Conservation (phyloP, 2,329 filamentous ascomycete species). For the Rhynchosporium agropyri region DNA sequence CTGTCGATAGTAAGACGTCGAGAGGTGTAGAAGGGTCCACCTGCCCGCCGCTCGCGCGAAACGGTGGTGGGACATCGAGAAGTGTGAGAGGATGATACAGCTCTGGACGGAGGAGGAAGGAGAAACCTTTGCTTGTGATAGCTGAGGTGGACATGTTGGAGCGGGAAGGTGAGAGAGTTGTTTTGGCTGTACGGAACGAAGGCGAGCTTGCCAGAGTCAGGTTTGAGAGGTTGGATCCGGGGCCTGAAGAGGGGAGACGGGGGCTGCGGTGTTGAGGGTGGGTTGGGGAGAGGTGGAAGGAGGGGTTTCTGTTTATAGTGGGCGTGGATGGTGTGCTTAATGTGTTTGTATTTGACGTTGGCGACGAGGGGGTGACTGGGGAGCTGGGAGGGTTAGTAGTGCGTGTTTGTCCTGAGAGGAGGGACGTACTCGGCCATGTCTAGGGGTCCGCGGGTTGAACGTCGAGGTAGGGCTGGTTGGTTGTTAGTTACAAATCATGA, state of each 20-base stretch:
- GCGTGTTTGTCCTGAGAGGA: conserved; percentile 7
- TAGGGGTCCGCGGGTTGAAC: conserved; percentile 77
- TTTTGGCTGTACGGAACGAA: conserved; percentile 34
- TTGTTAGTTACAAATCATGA: conserved; percentile 17
- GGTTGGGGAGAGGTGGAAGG: conserved; percentile 33
- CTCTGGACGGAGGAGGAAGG: conserved; percentile 76
- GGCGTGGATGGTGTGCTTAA: conserved; percentile 8
- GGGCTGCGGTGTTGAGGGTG: conserved; percentile 33
- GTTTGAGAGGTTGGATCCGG: conserved; percentile 36
- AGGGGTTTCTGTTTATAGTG: conserved; percentile 13
- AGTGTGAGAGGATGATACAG: conserved; percentile 81
- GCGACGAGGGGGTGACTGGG: conserved; percentile 25
- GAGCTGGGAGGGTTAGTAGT: conserved; percentile 23
- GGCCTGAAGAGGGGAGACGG: conserved; percentile 35
- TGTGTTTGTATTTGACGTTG: conserved; percentile 2
- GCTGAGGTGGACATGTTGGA: conserved; percentile 40
- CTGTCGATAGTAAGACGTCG: conserved; percentile 65
- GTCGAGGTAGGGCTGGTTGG: conserved; percentile 51
- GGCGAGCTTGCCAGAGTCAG: conserved; percentile 22
- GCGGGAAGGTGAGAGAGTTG: conserved; percentile 38
- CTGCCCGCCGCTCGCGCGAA: conserved; percentile 68
- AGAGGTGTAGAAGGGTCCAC: conserved; percentile 67
- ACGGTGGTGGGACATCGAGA: conserved; percentile 62
- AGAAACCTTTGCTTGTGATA: conserved; percentile 64
- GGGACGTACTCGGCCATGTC: conserved; percentile 71